Base-by-base conservation (phyloP, 352 stramenopile species). In the Phytophthora hybrid region DNA sequence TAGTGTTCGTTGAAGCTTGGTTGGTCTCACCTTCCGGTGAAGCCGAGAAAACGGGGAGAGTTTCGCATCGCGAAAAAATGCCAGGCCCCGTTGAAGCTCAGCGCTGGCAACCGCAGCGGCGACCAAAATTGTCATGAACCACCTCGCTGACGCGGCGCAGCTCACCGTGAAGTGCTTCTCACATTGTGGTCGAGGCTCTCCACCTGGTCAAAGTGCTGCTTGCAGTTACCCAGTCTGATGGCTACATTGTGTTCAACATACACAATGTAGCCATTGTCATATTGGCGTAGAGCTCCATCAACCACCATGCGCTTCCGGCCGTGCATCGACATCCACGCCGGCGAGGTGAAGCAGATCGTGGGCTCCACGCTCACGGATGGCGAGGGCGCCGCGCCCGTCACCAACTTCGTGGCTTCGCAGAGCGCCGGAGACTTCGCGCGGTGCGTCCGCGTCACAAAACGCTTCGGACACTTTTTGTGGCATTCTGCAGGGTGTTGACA, bases 321-420 rank as follows among this genome's bases (percentile, higher is more conserved):
- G 44, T 99, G 98, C 77, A 99, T 99, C 74, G 98, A 99, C 82
- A 93, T 99, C 63, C 98, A 99, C 83, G 86, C 91, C 37, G 98
- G 98, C 39, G 80, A 97, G 74, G 97, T 99, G 46, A 99, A 99
- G 88, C 98, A 99, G 83, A 99, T 99, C 77, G 97, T 99, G 52
- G 98, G 98, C 19, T 98, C 93, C 14, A 99, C 97, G 39, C 87
- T 99, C 51, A 94, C 77, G n/a, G 95, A 98, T 73, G 83, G 81
- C n/a, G 81, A 88, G 49, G 77, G 77, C 14, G 57, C 52, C 10
- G 77, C 69, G 18, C 89, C 91, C 1, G 79, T 97, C 63, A 98
- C 92, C 53, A 99, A 99, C 83, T 99, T 99, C 78, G 90, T 92
- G 21, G 91, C 94, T 11, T 80, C 78, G 29, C 78, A 92, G 60